Base-by-base conservation (phyloP, 1,284 basidiomycete species). In the Boletus semigastroideus region DNA sequence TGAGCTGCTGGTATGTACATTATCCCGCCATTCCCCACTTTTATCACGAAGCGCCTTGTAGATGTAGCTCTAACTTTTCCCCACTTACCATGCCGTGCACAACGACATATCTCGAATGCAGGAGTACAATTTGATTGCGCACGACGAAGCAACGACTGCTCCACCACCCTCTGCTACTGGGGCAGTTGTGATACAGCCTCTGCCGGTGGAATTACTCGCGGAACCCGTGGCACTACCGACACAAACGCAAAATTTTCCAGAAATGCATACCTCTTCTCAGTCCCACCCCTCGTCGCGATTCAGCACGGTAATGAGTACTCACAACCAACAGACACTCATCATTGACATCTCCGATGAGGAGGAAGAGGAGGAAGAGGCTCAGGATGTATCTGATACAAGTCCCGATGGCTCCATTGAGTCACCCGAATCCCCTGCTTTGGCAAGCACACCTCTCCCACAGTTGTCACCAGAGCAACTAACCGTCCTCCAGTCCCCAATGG, bases 321-420 rank as follows among this genome's bases (percentile, higher is more conserved):
- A 63, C 12, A 53, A 17, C 42, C 60, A 58, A 17, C 58, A 69
- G 48, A 48, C 64, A 6, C 55, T 71, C 34, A 48, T 67, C 33
- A 68, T 68, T 31, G 64, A 71, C 27, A 64, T 70, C 22, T 67
- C 63, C 2, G 65, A 67, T 49, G 66, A 65, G 22, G 66, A 70
- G 19, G 66, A 65, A 11, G 66, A 70, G 4, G 34, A 17, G 13
- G 34, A 36, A 9, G 65, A 64, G 31, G 14, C 56, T 64, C 45
- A 64, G 5, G 43, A 46, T 38, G 14, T 42, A 19, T 37, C 12
- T 14, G 34, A 53, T 38, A n/a, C 25, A 13, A 34, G 14, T 14
- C 14, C 46, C 12, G 9, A 41, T 19, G 30, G 31, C 39, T 13
- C 40, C 22, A 47, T 42, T 38, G 52, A 56, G 19, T 25, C 51